phyloP scores from a whole-genome alignment of 805 yeast species.

The Wickerhamomyces pijperi region DNA sequence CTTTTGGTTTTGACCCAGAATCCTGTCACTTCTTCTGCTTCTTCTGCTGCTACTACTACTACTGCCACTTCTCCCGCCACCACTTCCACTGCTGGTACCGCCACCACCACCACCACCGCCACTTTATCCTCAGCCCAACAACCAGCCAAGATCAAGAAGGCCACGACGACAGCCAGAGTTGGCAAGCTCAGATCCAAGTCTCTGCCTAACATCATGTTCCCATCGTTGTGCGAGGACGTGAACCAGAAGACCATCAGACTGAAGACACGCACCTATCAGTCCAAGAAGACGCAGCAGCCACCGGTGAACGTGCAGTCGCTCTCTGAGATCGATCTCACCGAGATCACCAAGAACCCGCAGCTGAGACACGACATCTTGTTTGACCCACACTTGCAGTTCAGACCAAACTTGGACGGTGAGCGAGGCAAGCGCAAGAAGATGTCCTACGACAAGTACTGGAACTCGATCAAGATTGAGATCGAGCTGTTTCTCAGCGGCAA shows the following conservation, averaged over 20 bases:
- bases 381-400: constrained; percentile 84
- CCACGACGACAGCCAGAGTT: constrained; percentile 10
- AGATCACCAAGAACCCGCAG: constrained; percentile 84
- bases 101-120: constrained; percentile 1
- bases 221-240: constrained; percentile 8
- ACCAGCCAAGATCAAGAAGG: constrained; percentile 1
- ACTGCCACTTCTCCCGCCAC: constrained; percentile 3
- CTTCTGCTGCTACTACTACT: constrained; percentile 2
- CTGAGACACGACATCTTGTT: constrained; percentile 86
- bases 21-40: constrained; percentile 4
- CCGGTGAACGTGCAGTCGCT: constrained; percentile 76
- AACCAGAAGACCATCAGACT: constrained; percentile 12
- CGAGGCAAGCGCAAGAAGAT: constrained; percentile 70
- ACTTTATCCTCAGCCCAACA: constrained; percentile 4
- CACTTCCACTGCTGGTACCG: background rate
- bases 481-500: constrained; percentile 21
- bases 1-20: constrained; percentile 1
- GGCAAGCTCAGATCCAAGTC: constrained; percentile 19
- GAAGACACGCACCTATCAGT: constrained; percentile 16
- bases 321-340: constrained; percentile 79
- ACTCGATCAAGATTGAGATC: constrained; percentile 61
- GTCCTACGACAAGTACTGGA: constrained; percentile 78
- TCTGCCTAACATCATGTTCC: constrained; percentile 15
- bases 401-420: constrained; percentile 88
- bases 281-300: constrained; percentile 43